Evolutionary conservation across 1,139 yeast genomes (phyloP), one percentile per base, ranked within the genome.

Genomic region (Suhomyces guaymorum): DNA sequence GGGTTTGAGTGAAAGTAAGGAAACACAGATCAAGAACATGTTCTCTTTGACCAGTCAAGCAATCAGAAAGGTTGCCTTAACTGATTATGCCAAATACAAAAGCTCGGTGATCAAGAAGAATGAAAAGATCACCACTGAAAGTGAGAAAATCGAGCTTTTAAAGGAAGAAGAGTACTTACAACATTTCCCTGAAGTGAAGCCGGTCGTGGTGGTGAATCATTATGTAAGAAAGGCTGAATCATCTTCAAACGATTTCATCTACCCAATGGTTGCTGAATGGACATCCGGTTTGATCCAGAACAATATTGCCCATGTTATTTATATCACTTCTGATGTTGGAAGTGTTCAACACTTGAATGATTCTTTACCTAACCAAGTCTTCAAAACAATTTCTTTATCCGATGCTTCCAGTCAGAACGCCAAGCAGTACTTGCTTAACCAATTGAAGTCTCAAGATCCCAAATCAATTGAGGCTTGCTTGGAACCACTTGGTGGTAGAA

Each of bases 401-500:
- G 98, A 92, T 66, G 97, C 97, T 0, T 77, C 88, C 1, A 70
- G 73, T 20, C 66, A 62, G 4, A 80, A 89, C 33, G 88, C 97
- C 1, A 75, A 74, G 47, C 74, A 76, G 29, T 92, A 82, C 58
- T 89, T 90, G 12, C 50, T 75, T 43, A 74, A 73, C 33, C 92
- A 85, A 42, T 61, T 86, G 31, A 48, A 46, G 24, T 48, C 53
- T 35, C 50, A 49, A n/a, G 52, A 52, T 33, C 40, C 41, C 24
- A 41, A 49, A 2, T 62, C 64, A 6, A 63, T 86, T 24, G 83
- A 80, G 23, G 57, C 63, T 2, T 76, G 83, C 24, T 63, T 90
- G 32, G 77, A 65, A 16, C 95, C 96, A 7, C 62, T 92, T 19
- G 98, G 98, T 9, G 98, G 98, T 26, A 78, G 98, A 46, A 85